Evolutionary conservation across 352 stramenopile genomes (phyloP), one percentile per base, ranked within the genome.

Genomic region (Phytophthora pinifolia): DNA sequence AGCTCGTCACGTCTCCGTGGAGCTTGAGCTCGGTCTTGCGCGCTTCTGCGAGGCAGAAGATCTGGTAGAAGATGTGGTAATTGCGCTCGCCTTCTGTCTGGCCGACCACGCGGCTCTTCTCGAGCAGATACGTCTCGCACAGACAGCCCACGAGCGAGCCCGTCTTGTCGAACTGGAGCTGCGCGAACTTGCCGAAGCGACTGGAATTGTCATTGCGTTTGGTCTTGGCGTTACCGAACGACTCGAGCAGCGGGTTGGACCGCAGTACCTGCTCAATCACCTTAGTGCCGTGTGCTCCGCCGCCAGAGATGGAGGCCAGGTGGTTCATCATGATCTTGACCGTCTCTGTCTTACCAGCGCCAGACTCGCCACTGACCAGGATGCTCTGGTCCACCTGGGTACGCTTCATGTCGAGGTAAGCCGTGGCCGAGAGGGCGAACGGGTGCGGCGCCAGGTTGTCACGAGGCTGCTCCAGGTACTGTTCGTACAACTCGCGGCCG

Each of bases 31-130:
- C 69, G 33, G 39, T 47, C 54, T 77, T 87, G 1, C 76, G 70
- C 2, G 58, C 65, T 12, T 75, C 62, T 0, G 61, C 39, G 14
- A 92, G 68, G 14, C 65, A 67, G 65, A 96, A 88, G 46, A 99
- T 79, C 67, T 98, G 86, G 77, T 99, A 99, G 70, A 99, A 99
- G 31, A 99, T 86, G 72, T 99, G 96, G 81, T 98, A 99, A 70
- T 99, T 99, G 36, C 96, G 76, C 70, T 99, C 96, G 0, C 90
- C 88, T 15, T 74, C 39, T 1, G 79, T 80, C 71, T 98, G 94
- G 43, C 83, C 76, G 4, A 98, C 83, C 4, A 99, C 82, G 14
- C 96, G 91, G 32, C 91, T 96, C 68, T 99, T 99, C 67, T 99
- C 96, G 9, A 99, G 74, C 31, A 99, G 68, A 68, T 99, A 99